Conservation (phyloP, 495 filamentous ascomycete species). For the Darksidea phi region DNA sequence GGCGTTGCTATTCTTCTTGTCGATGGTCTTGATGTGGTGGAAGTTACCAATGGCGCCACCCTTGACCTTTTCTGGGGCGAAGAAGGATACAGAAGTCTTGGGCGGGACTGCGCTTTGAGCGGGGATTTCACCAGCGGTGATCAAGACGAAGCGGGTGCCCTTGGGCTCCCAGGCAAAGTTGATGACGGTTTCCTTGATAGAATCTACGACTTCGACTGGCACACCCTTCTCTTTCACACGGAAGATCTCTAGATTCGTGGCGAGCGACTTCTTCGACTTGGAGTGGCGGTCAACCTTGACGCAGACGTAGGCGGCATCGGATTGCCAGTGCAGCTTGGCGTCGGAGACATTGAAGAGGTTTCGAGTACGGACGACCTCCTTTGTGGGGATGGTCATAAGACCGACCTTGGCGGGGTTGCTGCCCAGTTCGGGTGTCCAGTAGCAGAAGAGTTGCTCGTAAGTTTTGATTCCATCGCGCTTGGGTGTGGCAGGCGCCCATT, state of each 20-base stretch:
- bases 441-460: slow-evolving; percentile 94
- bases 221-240: slow-evolving; percentile 93
- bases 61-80: slow-evolving; percentile 91
- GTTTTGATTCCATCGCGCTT: slow-evolving; percentile 76
- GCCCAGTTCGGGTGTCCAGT: slow-evolving; percentile 98
- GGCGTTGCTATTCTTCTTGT: slow-evolving; percentile 98
- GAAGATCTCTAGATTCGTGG: slow-evolving; percentile 98
- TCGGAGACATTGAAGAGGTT: slow-evolving; percentile 98
- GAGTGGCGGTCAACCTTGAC: slow-evolving; percentile 98
- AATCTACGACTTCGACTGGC: slow-evolving; percentile 95
- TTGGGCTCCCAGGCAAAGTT: slow-evolving; percentile 99
- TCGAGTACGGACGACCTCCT: slow-evolving; percentile 85
- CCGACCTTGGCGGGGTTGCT: slow-evolving; percentile 97
- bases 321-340: slow-evolving; percentile 97
- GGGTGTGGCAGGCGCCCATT: slow-evolving; percentile 86
- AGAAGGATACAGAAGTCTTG: slow-evolving; percentile 93
- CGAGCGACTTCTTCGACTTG: slow-evolving; percentile 96
- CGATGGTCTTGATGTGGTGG: slow-evolving; percentile 85
- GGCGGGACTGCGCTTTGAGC: slow-evolving; percentile 79
- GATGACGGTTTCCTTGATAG: slow-evolving; percentile 94
- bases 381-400: slow-evolving; percentile 92
- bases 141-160: slow-evolving; percentile 93
- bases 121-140: slow-evolving; percentile 84
- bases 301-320: slow-evolving; percentile 86
- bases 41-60: slow-evolving; percentile 78